A percentile compares a stretch with the other conserved stretches of the same genome.
These are phyloP conservation scores for Sapria himalayana DNA, from an alignment of 345 rosid species.

Conservation along the genomic window DNA sequence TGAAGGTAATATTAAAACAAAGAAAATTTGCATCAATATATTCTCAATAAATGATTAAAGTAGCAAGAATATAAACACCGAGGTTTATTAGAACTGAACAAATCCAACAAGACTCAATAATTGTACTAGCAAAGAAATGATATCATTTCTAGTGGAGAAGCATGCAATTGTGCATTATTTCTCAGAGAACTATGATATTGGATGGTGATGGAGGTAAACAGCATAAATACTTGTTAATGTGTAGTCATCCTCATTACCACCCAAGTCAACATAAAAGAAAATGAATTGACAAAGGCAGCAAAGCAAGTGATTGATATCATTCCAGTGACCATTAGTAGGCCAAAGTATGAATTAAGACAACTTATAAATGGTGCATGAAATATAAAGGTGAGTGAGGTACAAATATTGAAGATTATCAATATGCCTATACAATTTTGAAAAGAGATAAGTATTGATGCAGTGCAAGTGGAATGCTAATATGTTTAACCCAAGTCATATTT, in stretches of 20 bases:
- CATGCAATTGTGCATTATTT: too few relatives aligned
- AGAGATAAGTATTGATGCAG: background rate
- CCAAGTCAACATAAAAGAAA: background rate
- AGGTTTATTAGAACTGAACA: too few relatives aligned
- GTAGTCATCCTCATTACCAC: background rate
- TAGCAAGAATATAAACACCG: too few relatives aligned
- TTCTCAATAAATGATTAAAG: too few relatives aligned
- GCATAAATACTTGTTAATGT: background rate
- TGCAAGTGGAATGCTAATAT: background rate
- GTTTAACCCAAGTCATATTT: background rate
- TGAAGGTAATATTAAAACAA: too few relatives aligned
- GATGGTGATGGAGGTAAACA: background rate
- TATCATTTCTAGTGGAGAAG: too few relatives aligned
- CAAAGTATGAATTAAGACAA: background rate
- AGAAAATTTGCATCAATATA: too few relatives aligned
- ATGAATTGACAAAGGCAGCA: background rate
- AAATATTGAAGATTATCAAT: background rate
- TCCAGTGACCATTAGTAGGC: background rate
- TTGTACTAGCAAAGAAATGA: too few relatives aligned
- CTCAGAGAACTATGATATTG: too few relatives aligned
- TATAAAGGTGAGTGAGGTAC: background rate
- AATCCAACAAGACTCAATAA: too few relatives aligned
- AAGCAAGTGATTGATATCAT: background rate
- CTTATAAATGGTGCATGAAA: background rate
- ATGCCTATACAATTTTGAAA: background rate